Evolutionary conservation across 106 monocot genomes (phyloP), one percentile per base, ranked within the genome.

Genomic region (Platanthera zijinensis): DNA sequence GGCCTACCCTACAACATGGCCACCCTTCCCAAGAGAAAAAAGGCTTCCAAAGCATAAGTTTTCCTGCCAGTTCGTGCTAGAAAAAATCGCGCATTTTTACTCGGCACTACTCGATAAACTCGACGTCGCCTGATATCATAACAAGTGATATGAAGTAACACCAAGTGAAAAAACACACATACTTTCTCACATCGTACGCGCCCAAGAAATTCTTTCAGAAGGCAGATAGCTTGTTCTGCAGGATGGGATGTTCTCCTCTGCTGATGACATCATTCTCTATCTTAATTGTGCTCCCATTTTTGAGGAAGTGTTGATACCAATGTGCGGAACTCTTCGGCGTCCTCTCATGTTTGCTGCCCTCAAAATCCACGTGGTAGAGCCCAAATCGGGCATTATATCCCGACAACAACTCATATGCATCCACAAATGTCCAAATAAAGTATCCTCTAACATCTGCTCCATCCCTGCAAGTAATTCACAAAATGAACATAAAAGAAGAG

Each of bases 291-390:
- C 49, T 10, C 19, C 51, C 51, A 10, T 50, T 49, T 72, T 56
- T 80, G n/a, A 89, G 85, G 51, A 89, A 89, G 46, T 79, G 63
- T 9, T 79, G 73, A 78, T 85, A 89, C 89, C 89, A 89, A 48
- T 57, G 32, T 10, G 89, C 85, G 61, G 89, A 89, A 19, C 77
- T 78, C 61, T 80, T 89, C 0, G 89, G 83, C 45, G 59, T 14
- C 52, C 89, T 80, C 48, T 57, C 79, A 15, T 53, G 72, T 19
- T 80, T 74, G 25, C 77, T 81, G 57, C 78, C 81, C 5, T 67
- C 74, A 47, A 89, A 89, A 52, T 89, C 79, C 2, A 89, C 85
- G 52, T 70, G 74, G 49, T 85, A 85, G 1, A 89, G 79, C 4
- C 89, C 89, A 32, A 28, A 85, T 8, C 74, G 63, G 5, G 73